Conservation (phyloP, 176 grass and related monocot species). For the Hordeum marinum region DNA sequence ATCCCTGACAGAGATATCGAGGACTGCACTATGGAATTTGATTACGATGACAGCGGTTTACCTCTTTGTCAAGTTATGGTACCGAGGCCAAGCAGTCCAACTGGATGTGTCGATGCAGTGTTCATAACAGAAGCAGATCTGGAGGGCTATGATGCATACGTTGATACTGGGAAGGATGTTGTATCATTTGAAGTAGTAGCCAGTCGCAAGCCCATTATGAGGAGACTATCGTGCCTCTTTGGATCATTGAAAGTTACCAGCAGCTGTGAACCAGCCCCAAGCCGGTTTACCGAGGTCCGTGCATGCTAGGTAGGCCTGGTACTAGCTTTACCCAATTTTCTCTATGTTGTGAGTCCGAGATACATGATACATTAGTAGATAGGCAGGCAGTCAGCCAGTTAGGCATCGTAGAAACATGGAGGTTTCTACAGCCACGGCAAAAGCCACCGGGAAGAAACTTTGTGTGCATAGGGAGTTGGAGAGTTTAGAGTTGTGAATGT, state of each 20-base stretch:
- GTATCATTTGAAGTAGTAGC: slow-evolving; percentile 26
- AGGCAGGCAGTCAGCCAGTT: slow-evolving; percentile 22
- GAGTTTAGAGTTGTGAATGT: slow-evolving; percentile 32
- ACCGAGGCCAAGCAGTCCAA: slow-evolving; percentile 31
- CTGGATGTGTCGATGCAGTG: slow-evolving; percentile 38
- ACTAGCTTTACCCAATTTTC: slow-evolving; percentile 12
- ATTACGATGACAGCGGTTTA: slow-evolving; percentile 41
- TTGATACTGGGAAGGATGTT: slow-evolving; percentile 19
- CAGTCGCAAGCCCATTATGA: slow-evolving; percentile 52
- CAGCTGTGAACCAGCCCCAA: slow-evolving; percentile 45
- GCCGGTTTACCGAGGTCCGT: slow-evolving; percentile 43
- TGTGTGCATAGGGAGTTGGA: slow-evolving; percentile 38
- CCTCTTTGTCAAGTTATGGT: slow-evolving; percentile 45
- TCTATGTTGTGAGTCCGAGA: slow-evolving; percentile 10
- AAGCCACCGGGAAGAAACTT: slow-evolving; percentile 31
- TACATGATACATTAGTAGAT: slow-evolving; percentile 20
- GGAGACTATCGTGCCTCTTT: slow-evolving; percentile 74
- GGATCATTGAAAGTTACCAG: slow-evolving; percentile 54
- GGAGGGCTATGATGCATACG: slow-evolving; percentile 64
- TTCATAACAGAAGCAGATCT: slow-evolving; percentile 81
- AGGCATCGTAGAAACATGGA: slow-evolving; percentile 12
- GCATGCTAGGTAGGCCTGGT: slow-evolving; percentile 44
- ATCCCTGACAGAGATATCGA: slow-evolving; percentile 8
- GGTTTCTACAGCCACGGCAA: slow-evolving; percentile 29
- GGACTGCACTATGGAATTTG: slow-evolving; percentile 31